These are phyloP conservation scores for Pseudogymnoascus sp. DNA, from an alignment of 2,329 filamentous ascomycete genomes.

Conservation along the genomic window DNA sequence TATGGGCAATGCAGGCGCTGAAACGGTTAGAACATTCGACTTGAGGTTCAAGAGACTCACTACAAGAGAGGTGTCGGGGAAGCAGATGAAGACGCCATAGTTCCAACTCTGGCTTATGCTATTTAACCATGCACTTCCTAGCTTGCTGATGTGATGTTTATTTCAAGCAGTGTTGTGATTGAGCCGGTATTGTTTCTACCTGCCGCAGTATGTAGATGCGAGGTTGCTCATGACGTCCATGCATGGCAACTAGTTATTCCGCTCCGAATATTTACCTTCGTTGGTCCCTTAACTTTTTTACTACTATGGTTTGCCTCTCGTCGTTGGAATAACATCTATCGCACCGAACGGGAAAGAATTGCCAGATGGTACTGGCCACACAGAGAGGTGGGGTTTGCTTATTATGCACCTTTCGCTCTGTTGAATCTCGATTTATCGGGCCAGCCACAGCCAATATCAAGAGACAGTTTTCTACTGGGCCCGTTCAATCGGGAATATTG, in stretches of 20 bases:
- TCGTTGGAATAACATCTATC: not conserved
- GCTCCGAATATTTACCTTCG: not conserved
- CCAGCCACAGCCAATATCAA: slow-evolving; percentile 10
- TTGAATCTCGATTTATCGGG: slow-evolving; percentile 25
- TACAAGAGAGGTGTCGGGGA: slow-evolving; percentile 64
- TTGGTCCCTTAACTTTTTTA: slow-evolving; percentile 1
- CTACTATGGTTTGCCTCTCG: not conserved
- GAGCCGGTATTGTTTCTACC: not conserved
- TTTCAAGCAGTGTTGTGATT: not conserved
- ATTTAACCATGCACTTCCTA: not conserved
- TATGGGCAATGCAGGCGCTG: slow-evolving; percentile 89
- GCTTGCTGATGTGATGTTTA: not conserved
- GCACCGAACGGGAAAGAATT: not conserved
- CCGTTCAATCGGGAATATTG: slow-evolving; percentile 4
- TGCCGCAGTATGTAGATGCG: not conserved
- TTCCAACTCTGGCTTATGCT: slow-evolving; percentile 14
- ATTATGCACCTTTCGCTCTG: slow-evolving; percentile 33
- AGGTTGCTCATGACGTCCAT: slow-evolving; percentile 6
- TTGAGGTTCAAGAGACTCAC: slow-evolving; percentile 40
- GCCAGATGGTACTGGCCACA: slow-evolving; percentile 35
- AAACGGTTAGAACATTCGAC: slow-evolving; percentile 13
- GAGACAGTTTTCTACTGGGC: slow-evolving; percentile 5
- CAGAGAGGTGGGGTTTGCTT: slow-evolving; percentile 33
- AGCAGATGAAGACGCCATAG: slow-evolving; percentile 66
- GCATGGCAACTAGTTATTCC: not conserved